Evolutionary conservation across 2,329 filamentous ascomycete genomes (phyloP), one percentile per base, ranked within the genome.

Genomic region (Rhinocladiella similis): DNA sequence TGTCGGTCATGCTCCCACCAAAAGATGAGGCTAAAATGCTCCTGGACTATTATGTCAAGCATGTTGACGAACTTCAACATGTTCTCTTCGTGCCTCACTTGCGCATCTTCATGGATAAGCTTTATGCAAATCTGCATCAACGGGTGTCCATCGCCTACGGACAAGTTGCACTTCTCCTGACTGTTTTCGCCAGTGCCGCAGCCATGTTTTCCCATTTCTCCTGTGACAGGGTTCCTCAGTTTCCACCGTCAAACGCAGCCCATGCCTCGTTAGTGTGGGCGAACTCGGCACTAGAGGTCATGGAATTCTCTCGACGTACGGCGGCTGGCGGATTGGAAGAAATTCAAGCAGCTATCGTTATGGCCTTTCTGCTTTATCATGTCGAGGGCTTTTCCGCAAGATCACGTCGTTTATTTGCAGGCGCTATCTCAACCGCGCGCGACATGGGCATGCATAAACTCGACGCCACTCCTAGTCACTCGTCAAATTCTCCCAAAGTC

Each of bases 31-130:
- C 70, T 3, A 20, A 67, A 14, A 35, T 57, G 5, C 60, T 74
- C 1, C 66, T 75, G 20, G 62, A 64, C 7, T 70, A 69, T 49
- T 75, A 74, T 48, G 61, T 60, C n/a, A 52, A 63, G 1, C 66
- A 71, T 38, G 65, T 75, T 36, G 66, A 69, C 49, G 71, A 68
- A 22, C 63, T 72, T 3, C 73, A 75, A 52, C 71, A 73, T 59
- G 59, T 74, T 13, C 62, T 74, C 9, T 62, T 65, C 41, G 65
- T 72, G 1, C 64, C 68, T 0, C 55, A 45, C 18, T 65, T 69
- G 1, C 61, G 67, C 25, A 47, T 18, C 5, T 65, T 68, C 5
- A 66, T 74, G 29, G 45, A 70, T 14, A 50, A 47, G 1, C 57
- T 73, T 1, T 75, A 75, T 52, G 52, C 63, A 5, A 59, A 54